Evolutionary conservation across 768 basidiomycete genomes (phyloP).

Genomic region (Coprinopsis marcescibilis): DNA sequence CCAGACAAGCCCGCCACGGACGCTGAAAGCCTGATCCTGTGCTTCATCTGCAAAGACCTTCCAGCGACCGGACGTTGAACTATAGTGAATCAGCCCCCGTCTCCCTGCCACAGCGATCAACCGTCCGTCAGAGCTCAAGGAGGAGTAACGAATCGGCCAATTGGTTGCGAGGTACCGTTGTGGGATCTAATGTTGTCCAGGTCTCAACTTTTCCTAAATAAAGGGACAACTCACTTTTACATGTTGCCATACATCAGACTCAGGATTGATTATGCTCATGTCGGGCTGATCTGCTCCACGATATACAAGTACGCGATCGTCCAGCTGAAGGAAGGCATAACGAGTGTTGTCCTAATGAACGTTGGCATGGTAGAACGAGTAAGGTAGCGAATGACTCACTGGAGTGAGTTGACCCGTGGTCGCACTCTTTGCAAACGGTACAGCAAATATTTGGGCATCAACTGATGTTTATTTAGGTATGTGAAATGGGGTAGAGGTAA

Average conservation of each 20-base stretch:
- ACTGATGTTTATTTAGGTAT: slow-evolving; percentile 29
- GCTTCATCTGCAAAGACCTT: slow-evolving; percentile 76
- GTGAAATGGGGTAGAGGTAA: not conserved
- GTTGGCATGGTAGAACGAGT: slow-evolving; percentile 1
- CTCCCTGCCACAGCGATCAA: slow-evolving; percentile 91
- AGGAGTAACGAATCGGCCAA: slow-evolving; percentile 92
- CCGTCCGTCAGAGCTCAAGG: slow-evolving; percentile 84
- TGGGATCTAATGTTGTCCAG: slow-evolving; percentile 72
- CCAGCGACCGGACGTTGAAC: slow-evolving; percentile 92
- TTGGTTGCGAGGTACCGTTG: slow-evolving; percentile 83
- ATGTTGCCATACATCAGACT: slow-evolving; percentile 97
- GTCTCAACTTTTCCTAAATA: not conserved
- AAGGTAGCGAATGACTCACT: slow-evolving; percentile 38
- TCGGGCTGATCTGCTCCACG: slow-evolving; percentile 97
- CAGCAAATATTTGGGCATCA: slow-evolving; percentile 71
- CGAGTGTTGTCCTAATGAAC: slow-evolving; percentile 93
- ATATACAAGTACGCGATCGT: slow-evolving; percentile 89
- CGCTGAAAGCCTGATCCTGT: slow-evolving; percentile 83
- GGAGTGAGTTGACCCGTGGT: slow-evolving; percentile 89
- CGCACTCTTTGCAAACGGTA: slow-evolving; percentile 95
- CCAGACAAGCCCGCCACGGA: slow-evolving; percentile 92
- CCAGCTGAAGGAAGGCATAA: slow-evolving; percentile 93
- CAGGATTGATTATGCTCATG: slow-evolving; percentile 96
- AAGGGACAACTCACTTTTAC: slow-evolving; percentile 57
- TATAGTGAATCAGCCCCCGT: slow-evolving; percentile 89